phyloP scores from a whole-genome alignment of 495 filamentous ascomycete species.

The Aspergillus sparsus region DNA sequence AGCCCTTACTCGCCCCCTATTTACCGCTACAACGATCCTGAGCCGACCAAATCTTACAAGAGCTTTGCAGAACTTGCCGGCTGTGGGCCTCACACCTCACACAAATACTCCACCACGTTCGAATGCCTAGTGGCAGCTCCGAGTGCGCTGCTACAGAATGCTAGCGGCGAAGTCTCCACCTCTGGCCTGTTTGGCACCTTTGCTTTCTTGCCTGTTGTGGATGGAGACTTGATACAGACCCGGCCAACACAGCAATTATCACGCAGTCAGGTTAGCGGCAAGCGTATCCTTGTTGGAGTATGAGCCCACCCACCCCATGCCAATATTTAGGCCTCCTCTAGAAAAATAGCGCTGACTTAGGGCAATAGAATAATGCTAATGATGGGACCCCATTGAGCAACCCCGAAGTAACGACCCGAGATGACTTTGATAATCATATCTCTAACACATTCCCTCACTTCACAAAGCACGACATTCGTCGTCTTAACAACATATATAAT shows the following conservation, averaged over 20 bases:
- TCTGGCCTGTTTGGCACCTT: conserved; percentile 51
- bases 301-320: background rate
- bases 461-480: conserved; percentile 44
- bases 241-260: conserved; percentile 54
- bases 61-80: conserved; percentile 58
- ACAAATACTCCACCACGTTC: conserved; percentile 40
- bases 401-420: conserved; percentile 50
- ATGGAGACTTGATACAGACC: conserved; percentile 57
- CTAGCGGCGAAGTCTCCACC: conserved; percentile 51
- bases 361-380: conserved; percentile 49
- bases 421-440: conserved; percentile 47
- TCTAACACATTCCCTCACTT: conserved; percentile 51
- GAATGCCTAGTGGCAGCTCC: conserved; percentile 56
- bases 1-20: conserved; percentile 55
- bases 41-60: conserved; percentile 56
- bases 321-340: no score
- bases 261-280: conserved; percentile 52
- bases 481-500: conserved; percentile 50
- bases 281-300: conserved; percentile 52
- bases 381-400: conserved; percentile 56
- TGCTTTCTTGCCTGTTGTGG: conserved; percentile 65
- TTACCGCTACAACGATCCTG: conserved; percentile 50
- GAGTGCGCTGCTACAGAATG: conserved; percentile 55
- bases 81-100: conserved; percentile 36
- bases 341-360: no score